Percentiles rank a stretch among this genome's conserved stretches.
Conservation (phyloP, 208 protist genomes). For the Trypanosoma lewisi region DNA sequence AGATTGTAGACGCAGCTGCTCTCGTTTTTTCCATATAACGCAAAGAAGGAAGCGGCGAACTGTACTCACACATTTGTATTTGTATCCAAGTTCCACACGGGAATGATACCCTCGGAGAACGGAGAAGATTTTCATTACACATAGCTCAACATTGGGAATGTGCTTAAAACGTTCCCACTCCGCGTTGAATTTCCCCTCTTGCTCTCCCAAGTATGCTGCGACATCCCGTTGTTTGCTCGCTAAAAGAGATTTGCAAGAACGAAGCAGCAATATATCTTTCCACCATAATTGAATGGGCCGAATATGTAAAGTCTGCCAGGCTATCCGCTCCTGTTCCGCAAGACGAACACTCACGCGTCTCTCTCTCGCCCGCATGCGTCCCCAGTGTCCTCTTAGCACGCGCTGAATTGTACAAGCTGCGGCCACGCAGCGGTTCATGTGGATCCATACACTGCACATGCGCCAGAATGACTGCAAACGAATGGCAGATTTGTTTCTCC, state of each 20-base stretch:
- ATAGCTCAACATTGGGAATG: constrained; percentile 24
- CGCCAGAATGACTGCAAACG: constrained; percentile 55
- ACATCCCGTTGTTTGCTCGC: constrained; percentile 29
- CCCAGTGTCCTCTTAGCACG: constrained; percentile 27
- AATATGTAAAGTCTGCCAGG: neutral
- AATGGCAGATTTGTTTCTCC: constrained; percentile 28
- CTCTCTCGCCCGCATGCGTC: constrained; percentile 25
- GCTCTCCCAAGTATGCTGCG: constrained; percentile 23
- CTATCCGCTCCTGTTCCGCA: constrained; percentile 27
- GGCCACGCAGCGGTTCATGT: neutral
- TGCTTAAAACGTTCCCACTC: constrained; percentile 26
- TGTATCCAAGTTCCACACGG: constrained; percentile 25
- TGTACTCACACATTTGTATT: constrained; percentile 12
- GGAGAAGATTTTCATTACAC: constrained; percentile 32
- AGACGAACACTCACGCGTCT: constrained; percentile 33
- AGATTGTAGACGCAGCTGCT: constrained; percentile 10
- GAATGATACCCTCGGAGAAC: constrained; percentile 50
- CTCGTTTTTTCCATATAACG: constrained; percentile 40
- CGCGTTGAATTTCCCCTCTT: constrained; percentile 28
- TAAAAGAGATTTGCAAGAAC: constrained; percentile 4
- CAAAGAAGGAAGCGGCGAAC: constrained; percentile 38
- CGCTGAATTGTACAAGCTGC: constrained; percentile 27
- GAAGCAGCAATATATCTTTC: constrained; percentile 9
- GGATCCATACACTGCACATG: constrained; percentile 29
- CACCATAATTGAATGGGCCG: constrained; percentile 15